Conservation (phyloP, 345 rosid species). For the Citrus hindsii region DNA sequence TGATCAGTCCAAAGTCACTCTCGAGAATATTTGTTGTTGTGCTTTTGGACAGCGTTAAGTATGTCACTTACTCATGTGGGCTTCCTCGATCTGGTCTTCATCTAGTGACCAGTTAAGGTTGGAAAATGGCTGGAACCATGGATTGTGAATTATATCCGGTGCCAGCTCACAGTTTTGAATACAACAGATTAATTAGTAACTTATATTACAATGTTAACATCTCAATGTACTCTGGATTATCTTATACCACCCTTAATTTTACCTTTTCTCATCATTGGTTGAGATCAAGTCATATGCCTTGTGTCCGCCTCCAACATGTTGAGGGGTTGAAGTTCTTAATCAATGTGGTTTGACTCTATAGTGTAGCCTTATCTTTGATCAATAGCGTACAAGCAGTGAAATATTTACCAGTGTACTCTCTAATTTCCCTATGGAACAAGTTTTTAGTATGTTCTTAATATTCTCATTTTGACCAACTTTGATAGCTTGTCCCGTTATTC, state of each 20-base stretch:
- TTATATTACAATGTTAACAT: background rate
- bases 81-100: constrained; percentile 73
- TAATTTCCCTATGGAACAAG: background rate
- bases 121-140: constrained; percentile 4
- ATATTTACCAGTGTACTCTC: background rate
- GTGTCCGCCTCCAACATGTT: background rate
- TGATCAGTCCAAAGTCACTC: constrained; percentile 66
- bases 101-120: constrained; percentile 57
- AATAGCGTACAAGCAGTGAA: background rate
- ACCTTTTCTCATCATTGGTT: background rate
- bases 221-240: background rate
- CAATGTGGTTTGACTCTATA: background rate
- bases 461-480: background rate
- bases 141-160: background rate
- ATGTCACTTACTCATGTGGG: constrained; percentile 90
- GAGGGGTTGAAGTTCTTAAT: background rate
- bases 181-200: constrained; percentile 19
- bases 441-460: background rate
- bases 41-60: constrained; percentile 83
- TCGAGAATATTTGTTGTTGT: constrained; percentile 93
- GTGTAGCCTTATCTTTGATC: background rate
- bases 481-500: background rate
- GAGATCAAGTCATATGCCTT: background rate
- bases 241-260: background rate
- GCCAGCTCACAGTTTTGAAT: constrained; percentile 35